Base-by-base conservation (phyloP, 306 rosid species). In the Casuarina cunninghamiana region DNA sequence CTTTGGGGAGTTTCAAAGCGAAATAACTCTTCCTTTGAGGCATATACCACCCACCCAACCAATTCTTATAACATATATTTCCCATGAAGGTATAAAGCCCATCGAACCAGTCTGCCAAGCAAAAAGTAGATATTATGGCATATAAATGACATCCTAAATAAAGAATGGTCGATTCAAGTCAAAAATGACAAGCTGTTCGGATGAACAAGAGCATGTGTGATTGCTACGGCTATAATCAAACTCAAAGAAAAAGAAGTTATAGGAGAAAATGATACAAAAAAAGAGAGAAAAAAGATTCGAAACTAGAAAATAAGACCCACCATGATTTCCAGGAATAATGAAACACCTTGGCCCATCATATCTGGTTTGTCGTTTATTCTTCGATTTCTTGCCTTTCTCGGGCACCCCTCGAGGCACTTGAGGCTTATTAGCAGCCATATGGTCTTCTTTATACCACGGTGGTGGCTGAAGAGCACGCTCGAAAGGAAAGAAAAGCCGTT, bases 41-140 rank as follows among this genome's bases (percentile, higher is more conserved):
- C 94, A 95, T 91, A 75, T 91, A 88, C 99, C 99, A 95, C 81
- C 99, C 99, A 54, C 99, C 99, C 87, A 95, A 87, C 99, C 99
- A 95, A 79, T 83, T 91, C 83, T 82, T 93, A 76, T 91, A 91
- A 79, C 97, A 93, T 81, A 95, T 91, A 80, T 85, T 87, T 87
- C 96, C 87, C 97, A 91, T 91, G 81, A 93, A 95, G 53, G 99
- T 95, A 78, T 93, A 84, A 61, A 95, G 97, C 72, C 99, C 99
- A 84, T 95, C 99, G 74, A 95, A 95, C 99, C 99, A 93, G 81
- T 95, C 99, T 95, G 86, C 69, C 65, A 82, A 50, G 53, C 75
- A 80, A 79, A 80, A 74, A 83, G 16, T 15, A 77, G 72, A 74
- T 41, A 54, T 73, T 55, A 77, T 10, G 15, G 19, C 71, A 74